Percentiles rank a stretch among this genome's conserved stretches.
phyloP scores from a whole-genome alignment of 2,329 filamentous ascomycete genomes.

The Rugonectria rugulosa region DNA sequence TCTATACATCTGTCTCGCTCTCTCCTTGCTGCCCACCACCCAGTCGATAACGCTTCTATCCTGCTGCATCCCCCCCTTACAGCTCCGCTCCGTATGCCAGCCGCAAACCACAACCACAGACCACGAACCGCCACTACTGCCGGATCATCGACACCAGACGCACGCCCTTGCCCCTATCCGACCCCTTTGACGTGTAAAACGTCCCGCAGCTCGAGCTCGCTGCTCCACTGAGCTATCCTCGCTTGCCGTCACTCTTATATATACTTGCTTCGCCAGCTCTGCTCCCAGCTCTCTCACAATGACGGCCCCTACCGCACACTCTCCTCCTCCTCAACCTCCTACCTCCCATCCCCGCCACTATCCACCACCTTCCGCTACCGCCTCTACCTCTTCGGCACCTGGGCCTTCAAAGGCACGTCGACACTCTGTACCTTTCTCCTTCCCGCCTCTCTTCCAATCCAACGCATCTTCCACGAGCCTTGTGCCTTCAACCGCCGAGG shows the following conservation, averaged over 20 bases:
- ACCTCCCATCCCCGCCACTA: slow-evolving; percentile 29
- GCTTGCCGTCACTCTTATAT: slow-evolving; percentile 30
- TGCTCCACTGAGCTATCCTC: slow-evolving; percentile 36
- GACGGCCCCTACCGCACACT: slow-evolving; percentile 27
- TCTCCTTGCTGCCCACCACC: slow-evolving; percentile 13
- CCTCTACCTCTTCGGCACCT: slow-evolving; percentile 34
- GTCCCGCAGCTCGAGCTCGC: slow-evolving; percentile 28
- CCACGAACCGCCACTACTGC: slow-evolving; percentile 27
- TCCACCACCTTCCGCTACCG: slow-evolving; percentile 34
- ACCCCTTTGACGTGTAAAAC: slow-evolving; percentile 29
- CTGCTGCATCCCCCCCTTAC: slow-evolving; percentile 9
- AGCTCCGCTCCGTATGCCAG: slow-evolving; percentile 11
- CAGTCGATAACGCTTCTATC: slow-evolving; percentile 18
- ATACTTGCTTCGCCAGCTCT: slow-evolving; percentile 23
- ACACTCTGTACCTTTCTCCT: slow-evolving; percentile 55
- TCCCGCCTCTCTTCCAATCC: slow-evolving; percentile 57
- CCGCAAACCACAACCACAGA: slow-evolving; percentile 25
- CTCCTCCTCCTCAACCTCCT: slow-evolving; percentile 26
- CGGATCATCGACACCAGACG: slow-evolving; percentile 28
- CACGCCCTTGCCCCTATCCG: slow-evolving; percentile 24
- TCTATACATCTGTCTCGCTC: background rate
- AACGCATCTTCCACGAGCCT: slow-evolving; percentile 62
- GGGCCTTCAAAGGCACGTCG: slow-evolving; percentile 39
- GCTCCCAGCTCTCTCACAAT: slow-evolving; percentile 24
- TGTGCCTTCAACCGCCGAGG: slow-evolving; percentile 62